Percentiles rank a stretch among this genome's conserved stretches.
These are phyloP conservation scores for Firmiana major DNA, from an alignment of 345 rosid genomes.

Conservation along the genomic window DNA sequence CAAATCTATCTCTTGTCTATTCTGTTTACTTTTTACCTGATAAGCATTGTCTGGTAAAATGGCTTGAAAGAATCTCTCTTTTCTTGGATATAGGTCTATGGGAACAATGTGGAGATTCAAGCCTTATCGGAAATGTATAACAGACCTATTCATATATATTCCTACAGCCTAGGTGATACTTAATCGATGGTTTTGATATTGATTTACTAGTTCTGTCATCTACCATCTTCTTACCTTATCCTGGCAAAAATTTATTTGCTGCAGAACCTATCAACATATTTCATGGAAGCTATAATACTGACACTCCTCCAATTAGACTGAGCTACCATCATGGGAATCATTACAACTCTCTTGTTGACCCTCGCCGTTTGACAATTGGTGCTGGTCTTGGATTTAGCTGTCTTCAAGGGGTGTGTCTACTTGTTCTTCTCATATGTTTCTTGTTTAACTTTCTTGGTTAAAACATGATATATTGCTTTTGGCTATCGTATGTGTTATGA, in stretches of 20 bases:
- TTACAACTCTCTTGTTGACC: slow-evolving; percentile 95
- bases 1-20: too few species aligned
- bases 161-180: slow-evolving; percentile 76
- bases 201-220: slow-evolving; percentile 7
- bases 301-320: slow-evolving; percentile 81
- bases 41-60: not conserved
- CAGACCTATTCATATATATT: slow-evolving; percentile 93
- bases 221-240: not conserved
- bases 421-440: not conserved
- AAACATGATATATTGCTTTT: not conserved
- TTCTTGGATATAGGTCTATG: slow-evolving; percentile 68
- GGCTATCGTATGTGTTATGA: not conserved
- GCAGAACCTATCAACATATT: slow-evolving; percentile 94
- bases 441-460: not conserved
- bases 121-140: slow-evolving; percentile 95
- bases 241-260: slow-evolving; percentile 13
- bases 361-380: slow-evolving; percentile 79
- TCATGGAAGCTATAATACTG: slow-evolving; percentile 88
- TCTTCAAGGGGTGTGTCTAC: slow-evolving; percentile 76
- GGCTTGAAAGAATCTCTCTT: slow-evolving; percentile 4
- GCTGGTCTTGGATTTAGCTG: slow-evolving; percentile 96
- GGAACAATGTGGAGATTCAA: slow-evolving; percentile 97
- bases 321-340: slow-evolving; percentile 97
- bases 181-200: slow-evolving; percentile 4
- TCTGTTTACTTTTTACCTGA: not conserved